Conservation (phyloP, 208 protist species). For the Trypanosomatidae sp. region DNA sequence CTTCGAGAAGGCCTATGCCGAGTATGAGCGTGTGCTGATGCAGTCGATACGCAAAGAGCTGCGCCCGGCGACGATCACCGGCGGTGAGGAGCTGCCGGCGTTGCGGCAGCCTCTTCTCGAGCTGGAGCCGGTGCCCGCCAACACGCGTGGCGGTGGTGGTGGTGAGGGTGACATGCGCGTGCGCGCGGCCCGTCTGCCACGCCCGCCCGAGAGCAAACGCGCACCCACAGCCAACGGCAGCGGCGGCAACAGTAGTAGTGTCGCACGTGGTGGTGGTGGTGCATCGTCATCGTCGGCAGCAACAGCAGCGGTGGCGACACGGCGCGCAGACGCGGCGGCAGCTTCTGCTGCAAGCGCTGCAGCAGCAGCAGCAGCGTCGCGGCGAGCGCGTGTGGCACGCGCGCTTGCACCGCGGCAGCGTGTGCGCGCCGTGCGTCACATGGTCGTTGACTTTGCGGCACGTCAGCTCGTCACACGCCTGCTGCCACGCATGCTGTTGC, state of each 20-base stretch:
- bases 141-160: constrained; percentile 1
- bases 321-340: no score
- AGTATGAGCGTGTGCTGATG: constrained; percentile 54
- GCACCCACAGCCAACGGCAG: constrained; percentile 4
- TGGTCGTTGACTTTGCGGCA: no score
- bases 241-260: constrained; percentile 6
- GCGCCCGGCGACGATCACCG: constrained; percentile 21
- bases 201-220: constrained; percentile 44
- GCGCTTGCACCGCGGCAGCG: no score
- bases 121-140: constrained; percentile 26
- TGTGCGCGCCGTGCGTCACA: no score
- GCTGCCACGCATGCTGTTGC: no score
- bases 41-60: constrained; percentile 73
- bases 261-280: constrained; percentile 5
- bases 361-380: no score
- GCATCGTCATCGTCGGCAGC: no score
- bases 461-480: no score
- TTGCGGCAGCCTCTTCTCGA: constrained; percentile 43
- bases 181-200: constrained; percentile 28
- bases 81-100: constrained; percentile 21
- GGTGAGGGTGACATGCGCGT: constrained; percentile 27
- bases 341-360: no score
- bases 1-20: constrained; percentile 75
- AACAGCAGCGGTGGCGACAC: no score
- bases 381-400: no score